Percentiles rank a stretch among this genome's conserved stretches.
Conservation (phyloP, 768 basidiomycete genomes). For the Macrolepiota dolichaula region DNA sequence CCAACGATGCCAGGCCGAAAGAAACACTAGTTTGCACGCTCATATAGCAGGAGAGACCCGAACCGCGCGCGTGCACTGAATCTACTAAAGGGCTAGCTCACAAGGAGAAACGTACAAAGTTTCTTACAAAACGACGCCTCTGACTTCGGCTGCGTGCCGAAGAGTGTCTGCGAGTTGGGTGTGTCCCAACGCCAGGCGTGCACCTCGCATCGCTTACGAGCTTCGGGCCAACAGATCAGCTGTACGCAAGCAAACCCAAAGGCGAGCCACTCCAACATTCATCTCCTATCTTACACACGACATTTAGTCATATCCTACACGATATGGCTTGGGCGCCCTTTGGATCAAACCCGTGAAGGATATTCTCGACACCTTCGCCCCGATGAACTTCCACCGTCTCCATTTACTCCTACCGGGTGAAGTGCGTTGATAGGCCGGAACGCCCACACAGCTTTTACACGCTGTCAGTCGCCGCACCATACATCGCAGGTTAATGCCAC, state of each 20-base stretch:
- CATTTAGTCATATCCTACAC: background rate
- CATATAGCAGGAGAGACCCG: background rate
- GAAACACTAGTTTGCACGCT: background rate
- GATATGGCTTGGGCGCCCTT: background rate
- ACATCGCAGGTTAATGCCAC: background rate
- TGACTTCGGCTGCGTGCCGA: background rate
- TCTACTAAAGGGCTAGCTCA: background rate
- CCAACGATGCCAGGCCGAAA: constrained; percentile 1
- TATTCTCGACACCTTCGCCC: background rate
- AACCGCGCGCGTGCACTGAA: background rate
- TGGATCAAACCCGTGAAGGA: background rate
- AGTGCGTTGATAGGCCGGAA: constrained; percentile 1
- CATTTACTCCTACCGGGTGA: background rate
- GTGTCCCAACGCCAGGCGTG: background rate
- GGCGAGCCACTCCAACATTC: background rate
- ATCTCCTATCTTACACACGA: background rate
- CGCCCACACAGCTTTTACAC: background rate
- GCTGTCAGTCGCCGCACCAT: background rate
- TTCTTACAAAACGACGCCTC: background rate
- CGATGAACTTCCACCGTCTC: background rate
- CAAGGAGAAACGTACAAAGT: background rate
- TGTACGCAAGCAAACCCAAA: background rate
- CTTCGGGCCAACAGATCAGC: background rate
- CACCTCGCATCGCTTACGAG: background rate
- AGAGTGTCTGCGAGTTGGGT: background rate